A percentile compares a stretch with the other conserved stretches of the same genome.
Evolutionary conservation across 1,284 basidiomycete species (phyloP).

Genomic region (Boletus smithii): DNA sequence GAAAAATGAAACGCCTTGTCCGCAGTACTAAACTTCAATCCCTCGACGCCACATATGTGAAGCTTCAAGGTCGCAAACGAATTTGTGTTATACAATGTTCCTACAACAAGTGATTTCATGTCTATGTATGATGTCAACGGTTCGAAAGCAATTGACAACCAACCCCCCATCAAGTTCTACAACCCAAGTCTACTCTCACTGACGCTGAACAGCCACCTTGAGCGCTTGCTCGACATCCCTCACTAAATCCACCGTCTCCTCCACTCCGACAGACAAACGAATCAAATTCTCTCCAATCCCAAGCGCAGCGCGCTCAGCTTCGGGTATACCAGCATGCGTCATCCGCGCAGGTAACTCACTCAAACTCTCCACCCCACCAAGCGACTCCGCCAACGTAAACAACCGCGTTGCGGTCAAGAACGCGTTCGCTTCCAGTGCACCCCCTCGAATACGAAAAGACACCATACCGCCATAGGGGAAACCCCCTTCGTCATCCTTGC

Average conservation of each 20-base stretch:
- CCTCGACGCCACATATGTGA: no score
- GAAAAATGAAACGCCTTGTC: no score
- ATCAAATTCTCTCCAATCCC: constrained; percentile 84
- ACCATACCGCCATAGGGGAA: constrained; percentile 90
- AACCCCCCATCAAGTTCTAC: no score
- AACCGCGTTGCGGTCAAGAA: constrained; percentile 71
- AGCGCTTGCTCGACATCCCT: constrained; percentile 72
- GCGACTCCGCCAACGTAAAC: constrained; percentile 85
- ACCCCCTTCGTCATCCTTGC: constrained; percentile 41
- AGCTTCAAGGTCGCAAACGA: no score
- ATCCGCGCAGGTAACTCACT: constrained; percentile 82
- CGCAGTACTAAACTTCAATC: no score
- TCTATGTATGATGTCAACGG: no score
- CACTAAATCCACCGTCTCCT: constrained; percentile 83
- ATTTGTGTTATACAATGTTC: no score
- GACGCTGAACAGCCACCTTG: constrained; percentile 38
- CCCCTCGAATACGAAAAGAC: constrained; percentile 65
- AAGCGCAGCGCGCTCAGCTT: constrained; percentile 62
- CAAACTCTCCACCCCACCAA: constrained; percentile 91
- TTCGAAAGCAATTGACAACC: no score
- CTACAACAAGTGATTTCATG: no score
- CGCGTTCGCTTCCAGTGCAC: constrained; percentile 52
- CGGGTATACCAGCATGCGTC: constrained; percentile 81
- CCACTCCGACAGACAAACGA: constrained; percentile 83
- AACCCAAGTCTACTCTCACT: no score